These are phyloP conservation scores for Psophocarpus tetragonolobus DNA, from an alignment of 306 rosid genomes.

Conservation along the genomic window DNA sequence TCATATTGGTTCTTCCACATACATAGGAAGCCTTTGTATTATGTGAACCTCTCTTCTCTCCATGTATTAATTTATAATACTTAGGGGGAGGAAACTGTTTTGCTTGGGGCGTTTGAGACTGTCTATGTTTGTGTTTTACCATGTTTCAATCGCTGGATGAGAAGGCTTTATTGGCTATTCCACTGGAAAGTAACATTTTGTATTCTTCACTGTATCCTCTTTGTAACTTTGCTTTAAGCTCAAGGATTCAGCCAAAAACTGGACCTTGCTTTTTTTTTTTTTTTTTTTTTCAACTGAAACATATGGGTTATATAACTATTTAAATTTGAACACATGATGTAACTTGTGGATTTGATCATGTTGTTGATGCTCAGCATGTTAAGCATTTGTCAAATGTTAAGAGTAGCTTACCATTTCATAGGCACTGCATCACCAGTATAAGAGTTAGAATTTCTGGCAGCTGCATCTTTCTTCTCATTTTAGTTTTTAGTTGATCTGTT, in stretches of 20 bases:
- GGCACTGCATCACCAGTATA: slow-evolving; percentile 35
- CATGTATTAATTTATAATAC: neutral
- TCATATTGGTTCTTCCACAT: slow-evolving; percentile 14
- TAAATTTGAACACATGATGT: slow-evolving; percentile 11
- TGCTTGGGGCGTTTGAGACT: neutral
- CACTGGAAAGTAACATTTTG: slow-evolving; percentile 1
- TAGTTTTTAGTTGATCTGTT: slow-evolving; percentile 10
- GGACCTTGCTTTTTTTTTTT: slow-evolving; percentile 3
- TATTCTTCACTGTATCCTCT: neutral
- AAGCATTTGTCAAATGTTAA: slow-evolving; percentile 5
- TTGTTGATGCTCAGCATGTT: neutral
- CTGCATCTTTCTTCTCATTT: neutral
- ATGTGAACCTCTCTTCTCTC: neutral
- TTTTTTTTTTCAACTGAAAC: neutral
- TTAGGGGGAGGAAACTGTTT: neutral
- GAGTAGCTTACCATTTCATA: slow-evolving; percentile 54
- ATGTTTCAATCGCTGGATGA: neutral
- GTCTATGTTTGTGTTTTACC: neutral
- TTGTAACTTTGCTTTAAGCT: slow-evolving; percentile 1
- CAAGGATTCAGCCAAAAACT: slow-evolving; percentile 7
- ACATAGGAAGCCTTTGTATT: slow-evolving; percentile 18
- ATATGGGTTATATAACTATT: neutral
- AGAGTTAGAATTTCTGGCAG: slow-evolving; percentile 24
- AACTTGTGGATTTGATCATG: neutral
- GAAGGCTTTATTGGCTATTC: slow-evolving; percentile 7